These are phyloP conservation scores for Penicillium waksmanii DNA, from an alignment of 495 filamentous ascomycete species.

Conservation along the genomic window DNA sequence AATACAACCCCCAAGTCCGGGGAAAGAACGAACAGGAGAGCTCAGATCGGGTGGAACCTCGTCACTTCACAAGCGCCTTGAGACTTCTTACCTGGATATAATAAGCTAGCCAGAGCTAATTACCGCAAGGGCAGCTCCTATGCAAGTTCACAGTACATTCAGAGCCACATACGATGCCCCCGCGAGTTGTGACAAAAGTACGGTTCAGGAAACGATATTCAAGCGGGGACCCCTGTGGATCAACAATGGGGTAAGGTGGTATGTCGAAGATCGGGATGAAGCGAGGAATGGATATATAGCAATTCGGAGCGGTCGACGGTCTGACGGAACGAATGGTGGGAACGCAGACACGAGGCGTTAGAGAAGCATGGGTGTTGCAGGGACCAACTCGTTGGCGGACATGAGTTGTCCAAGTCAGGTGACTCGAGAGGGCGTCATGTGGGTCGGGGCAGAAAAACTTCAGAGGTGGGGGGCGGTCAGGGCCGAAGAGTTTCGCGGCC, in stretches of 20 bases:
- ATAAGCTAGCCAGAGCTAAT: constrained; percentile 6
- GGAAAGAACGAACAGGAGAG: not conserved
- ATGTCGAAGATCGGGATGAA: not conserved
- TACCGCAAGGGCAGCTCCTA: constrained; percentile 22
- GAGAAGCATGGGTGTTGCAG: constrained; percentile 6
- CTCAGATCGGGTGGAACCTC: not conserved
- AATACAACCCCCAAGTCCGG: not conserved
- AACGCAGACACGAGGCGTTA: not conserved
- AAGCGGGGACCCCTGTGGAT: constrained; percentile 15
- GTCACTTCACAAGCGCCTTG: not conserved
- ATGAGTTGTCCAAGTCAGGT: constrained; percentile 36
- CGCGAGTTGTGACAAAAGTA: constrained; percentile 21
- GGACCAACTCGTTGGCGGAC: constrained; percentile 1
- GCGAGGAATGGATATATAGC: not conserved
- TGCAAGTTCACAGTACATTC: constrained; percentile 18
- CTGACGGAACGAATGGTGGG: not conserved
- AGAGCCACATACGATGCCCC: constrained; percentile 14
- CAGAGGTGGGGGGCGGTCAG: constrained; percentile 27
- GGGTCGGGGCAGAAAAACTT: constrained; percentile 22
- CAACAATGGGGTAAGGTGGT: constrained; percentile 12
- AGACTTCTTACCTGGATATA: constrained; percentile 17
- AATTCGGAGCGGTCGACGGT: not conserved
- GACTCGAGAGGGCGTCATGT: constrained; percentile 19
- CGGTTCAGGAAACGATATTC: constrained; percentile 14
- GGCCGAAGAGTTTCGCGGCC: constrained; percentile 2